Base-by-base conservation (phyloP, 2,329 filamentous ascomycete genomes). In the Cladosporium austrohemisphaericum region DNA sequence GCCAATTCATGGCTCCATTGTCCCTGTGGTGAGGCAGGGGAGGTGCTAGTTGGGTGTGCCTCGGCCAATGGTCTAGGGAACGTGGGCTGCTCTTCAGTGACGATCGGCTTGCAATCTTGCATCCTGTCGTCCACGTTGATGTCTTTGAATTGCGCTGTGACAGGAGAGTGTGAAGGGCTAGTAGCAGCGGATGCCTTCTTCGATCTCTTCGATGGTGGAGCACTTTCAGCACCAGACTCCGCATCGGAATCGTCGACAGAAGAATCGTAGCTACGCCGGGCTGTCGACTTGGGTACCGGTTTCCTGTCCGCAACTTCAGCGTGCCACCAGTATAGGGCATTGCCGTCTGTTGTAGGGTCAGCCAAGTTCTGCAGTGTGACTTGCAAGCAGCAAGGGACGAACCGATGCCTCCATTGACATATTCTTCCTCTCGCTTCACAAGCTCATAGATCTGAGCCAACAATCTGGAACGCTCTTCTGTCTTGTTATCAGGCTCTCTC, bases 401-500 rank as follows among this genome's bases (percentile, higher is more conserved):
- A 60, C 58, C 58, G 22, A 49, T 49, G 7, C 20, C 54, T 3
- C 47, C 57, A 1, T 44, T 38, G 4, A 41, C 4, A 31, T 48
- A 57, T 6, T 52, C 35, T 26, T 60, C 55, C 44, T 60, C 56
- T 35, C 32, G 49, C 45, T 55, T 33, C 10, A 57, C 56, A n/a
- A 60, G 45, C 1, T 53, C 41, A 22, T 57, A 60, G 9, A 60
- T 41, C 32, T 52, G 41, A 11, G 46, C 40, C 25, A 60, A 22
- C 6, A 56, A 38, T 10, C 45, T 41, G 8, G 36, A 10, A 5
- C 57, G 55, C 20, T 51, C 18, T 19, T 50, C 33, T 2, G 28
- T 41, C 40, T 49, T 52, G 23, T 54, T 47, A 8, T 53, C 37
- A n/a, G 38, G 22, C 16, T 56, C 56, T 9, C 55, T 56, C 16